phyloP scores from a whole-genome alignment of 345 rosid genomes.

The Linum tenue region DNA sequence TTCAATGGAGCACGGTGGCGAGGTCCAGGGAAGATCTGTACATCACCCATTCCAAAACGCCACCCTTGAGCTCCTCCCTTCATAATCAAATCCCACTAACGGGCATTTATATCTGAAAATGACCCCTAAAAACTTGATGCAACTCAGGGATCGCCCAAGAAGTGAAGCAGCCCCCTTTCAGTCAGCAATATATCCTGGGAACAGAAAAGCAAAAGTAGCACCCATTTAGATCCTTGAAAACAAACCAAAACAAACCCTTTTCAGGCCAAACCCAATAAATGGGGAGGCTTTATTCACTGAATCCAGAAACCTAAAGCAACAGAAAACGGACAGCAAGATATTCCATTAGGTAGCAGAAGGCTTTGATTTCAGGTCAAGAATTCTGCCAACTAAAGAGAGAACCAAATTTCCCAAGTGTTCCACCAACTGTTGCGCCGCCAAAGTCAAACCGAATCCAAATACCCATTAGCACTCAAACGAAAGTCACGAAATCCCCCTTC shows the following conservation, averaged over 20 bases:
- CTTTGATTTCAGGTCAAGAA: background rate
- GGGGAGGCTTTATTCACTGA: background rate
- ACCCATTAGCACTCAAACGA: background rate
- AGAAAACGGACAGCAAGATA: too few species aligned
- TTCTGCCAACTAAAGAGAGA: background rate
- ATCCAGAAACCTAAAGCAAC: background rate
- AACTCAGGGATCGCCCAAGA: too few species aligned
- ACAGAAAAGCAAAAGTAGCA: background rate
- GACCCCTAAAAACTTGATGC: too few species aligned
- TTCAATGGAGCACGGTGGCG: slow-evolving; percentile 55
- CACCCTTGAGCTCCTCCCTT: slow-evolving; percentile 36
- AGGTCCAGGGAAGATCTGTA: slow-evolving; percentile 54
- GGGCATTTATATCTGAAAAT: too few species aligned
- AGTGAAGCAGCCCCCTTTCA: too few species aligned
- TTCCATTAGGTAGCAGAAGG: background rate
- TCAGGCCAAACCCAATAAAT: too few species aligned
- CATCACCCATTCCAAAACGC: slow-evolving; percentile 61
- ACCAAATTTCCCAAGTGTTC: background rate
- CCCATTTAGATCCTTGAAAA: background rate
- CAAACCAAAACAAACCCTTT: background rate
- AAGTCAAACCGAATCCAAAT: background rate
- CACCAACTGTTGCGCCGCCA: background rate
- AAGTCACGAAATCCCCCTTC: too few species aligned
- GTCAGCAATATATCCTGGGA: background rate
- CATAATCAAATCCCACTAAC: background rate